Evolutionary conservation across 2,329 filamentous ascomycete genomes (phyloP), one percentile per base, ranked within the genome.

Genomic region (Beauveria bassiana): DNA sequence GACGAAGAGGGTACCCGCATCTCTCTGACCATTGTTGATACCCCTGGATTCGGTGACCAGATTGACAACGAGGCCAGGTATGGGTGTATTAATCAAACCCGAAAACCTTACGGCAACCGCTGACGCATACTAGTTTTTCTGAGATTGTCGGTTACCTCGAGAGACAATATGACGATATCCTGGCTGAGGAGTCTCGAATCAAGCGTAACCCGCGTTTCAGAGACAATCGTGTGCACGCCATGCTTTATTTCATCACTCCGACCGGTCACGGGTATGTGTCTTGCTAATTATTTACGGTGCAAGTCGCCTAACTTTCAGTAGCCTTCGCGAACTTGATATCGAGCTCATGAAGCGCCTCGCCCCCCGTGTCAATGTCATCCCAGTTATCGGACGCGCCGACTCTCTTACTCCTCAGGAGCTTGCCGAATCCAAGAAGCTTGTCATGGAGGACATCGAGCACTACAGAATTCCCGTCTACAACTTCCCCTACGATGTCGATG

Each of bases 151-250:
- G 93, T 69, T 97, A 96, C 79, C 90, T 99, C 71, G 95, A 99
- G 84, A 87, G 93, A 80, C 93, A 99, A 86, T 98, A 98, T 78
- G 95, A 99, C 78, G 93, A 98, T 76, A 98, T 99, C 83, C 86
- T 99, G 70, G 93, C 95, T 65, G 93, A 98, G 81, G 95, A 99
- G 82, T 98, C 95, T 71, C 91, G 95, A 82, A 99, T 99, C 84
- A 99, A 99, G 90, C 95, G 95, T 92, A 99, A 99, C 82, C 95
- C 95, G 70, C 88, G 95, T 73, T 99, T 99, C 89, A 89, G 95
- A 74, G 95, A 99, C 81, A 98, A 99, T 81, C 91, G 95, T 81
- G 91, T 99, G 54, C 95, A 99, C 74, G 95, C 93, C 68, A 87
- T 99, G 75, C 88, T 99, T 71, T 99, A 99, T 85, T 99, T 99